Conservation (phyloP, 1,284 basidiomycete species). For the Ceratobasidium sp. region DNA sequence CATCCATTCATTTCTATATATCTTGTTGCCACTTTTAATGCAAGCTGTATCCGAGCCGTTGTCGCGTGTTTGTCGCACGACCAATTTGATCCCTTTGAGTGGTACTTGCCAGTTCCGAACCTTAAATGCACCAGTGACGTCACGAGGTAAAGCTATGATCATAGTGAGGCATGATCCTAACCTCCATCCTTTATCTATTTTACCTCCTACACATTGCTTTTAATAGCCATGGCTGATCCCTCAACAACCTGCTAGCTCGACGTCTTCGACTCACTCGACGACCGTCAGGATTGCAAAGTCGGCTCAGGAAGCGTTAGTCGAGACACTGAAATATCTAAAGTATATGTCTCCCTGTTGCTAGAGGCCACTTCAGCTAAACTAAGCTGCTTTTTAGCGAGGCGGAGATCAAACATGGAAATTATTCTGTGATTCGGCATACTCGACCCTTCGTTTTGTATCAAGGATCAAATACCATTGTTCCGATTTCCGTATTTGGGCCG, state of each 20-base stretch:
- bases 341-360: not conserved
- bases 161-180: not conserved
- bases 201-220: conserved; percentile 4
- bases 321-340: conserved; percentile 27
- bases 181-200: not conserved
- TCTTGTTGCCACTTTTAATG: too few relatives aligned
- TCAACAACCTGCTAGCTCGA: not conserved
- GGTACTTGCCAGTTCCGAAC: too few relatives aligned
- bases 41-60: too few relatives aligned
- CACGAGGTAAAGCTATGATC: not conserved
- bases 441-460: conserved; percentile 39
- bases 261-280: not conserved
- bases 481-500: conserved; percentile 35
- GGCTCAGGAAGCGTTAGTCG: conserved; percentile 19
- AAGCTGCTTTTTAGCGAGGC: conserved; percentile 2
- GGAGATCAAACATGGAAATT: conserved; percentile 10
- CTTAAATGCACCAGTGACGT: conserved; percentile 12
- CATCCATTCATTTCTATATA: too few relatives aligned
- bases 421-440: conserved; percentile 36
- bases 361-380: not conserved
- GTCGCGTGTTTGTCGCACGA: too few relatives aligned
- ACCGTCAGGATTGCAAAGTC: conserved; percentile 15
- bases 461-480: conserved; percentile 34
- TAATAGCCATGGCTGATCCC: conserved; percentile 7
- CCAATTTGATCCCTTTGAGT: too few relatives aligned